Evolutionary conservation across 805 yeast species (phyloP).

Genomic region (Wickerhamiella dianesei): DNA sequence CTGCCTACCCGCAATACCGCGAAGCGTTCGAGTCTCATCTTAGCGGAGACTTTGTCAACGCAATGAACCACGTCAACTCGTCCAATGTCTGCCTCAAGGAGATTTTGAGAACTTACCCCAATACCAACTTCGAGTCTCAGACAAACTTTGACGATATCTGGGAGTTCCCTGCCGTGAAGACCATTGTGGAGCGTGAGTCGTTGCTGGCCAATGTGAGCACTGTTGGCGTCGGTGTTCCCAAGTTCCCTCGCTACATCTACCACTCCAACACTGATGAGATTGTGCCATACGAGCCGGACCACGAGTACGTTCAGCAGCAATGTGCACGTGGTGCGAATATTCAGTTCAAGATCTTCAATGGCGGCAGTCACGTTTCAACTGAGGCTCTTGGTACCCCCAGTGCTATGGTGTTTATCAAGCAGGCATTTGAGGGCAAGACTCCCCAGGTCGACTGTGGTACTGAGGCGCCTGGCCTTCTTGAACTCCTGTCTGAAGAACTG

Average conservation of each 20-base stretch:
- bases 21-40: constrained; percentile 2
- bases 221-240: constrained; percentile 12
- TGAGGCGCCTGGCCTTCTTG: background rate
- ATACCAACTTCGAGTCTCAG: background rate
- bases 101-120: background rate
- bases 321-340: constrained; percentile 8
- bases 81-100: background rate
- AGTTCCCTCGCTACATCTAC: constrained; percentile 18
- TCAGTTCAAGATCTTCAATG: constrained; percentile 5
- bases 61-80: background rate
- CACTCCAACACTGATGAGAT: constrained; percentile 19
- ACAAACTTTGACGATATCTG: background rate
- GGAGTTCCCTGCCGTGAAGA: background rate
- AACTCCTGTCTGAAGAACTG: background rate
- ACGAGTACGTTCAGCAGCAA: constrained; percentile 7
- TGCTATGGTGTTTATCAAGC: constrained; percentile 10
- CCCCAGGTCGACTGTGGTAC: constrained; percentile 4
- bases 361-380: constrained; percentile 4
- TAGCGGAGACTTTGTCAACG: background rate
- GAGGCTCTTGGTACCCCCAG: constrained; percentile 7
- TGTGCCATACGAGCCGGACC: constrained; percentile 14
- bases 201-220: constrained; percentile 5
- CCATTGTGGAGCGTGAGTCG: background rate
- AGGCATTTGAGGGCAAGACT: constrained; percentile 3
- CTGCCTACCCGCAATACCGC: constrained; percentile 14